Conservation (phyloP, 148 eudicot genomes). For the Arctostaphylos glauca region DNA sequence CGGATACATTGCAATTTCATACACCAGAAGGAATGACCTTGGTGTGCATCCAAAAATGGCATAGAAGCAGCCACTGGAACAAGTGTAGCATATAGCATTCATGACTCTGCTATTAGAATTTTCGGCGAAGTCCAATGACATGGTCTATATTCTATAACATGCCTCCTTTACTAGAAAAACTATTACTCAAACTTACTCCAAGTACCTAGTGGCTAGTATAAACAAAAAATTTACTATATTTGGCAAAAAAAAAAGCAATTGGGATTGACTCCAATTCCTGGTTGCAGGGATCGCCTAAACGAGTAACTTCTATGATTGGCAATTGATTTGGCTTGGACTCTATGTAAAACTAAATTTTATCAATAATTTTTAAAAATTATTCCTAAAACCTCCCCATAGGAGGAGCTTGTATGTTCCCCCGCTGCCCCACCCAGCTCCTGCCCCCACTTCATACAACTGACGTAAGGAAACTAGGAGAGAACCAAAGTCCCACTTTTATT, state of each 20-base stretch:
- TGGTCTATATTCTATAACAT: not conserved
- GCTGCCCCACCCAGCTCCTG: not conserved
- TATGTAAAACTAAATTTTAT: not conserved
- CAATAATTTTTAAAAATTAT: not conserved
- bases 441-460: not conserved
- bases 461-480: not conserved
- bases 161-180: not conserved
- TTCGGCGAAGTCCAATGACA: not conserved
- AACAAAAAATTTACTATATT: not conserved
- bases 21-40: not conserved
- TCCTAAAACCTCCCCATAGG: not conserved
- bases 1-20: not conserved
- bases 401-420: too few species aligned
- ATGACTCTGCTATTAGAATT: not conserved
- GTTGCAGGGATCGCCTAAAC: not conserved
- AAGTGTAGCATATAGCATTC: not conserved
- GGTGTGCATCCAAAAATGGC: not conserved
- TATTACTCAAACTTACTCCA: not conserved
- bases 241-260: not conserved
- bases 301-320: not conserved
- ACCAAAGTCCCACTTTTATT: not conserved
- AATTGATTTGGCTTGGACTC: not conserved
- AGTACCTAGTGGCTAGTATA: not conserved
- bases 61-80: not conserved
- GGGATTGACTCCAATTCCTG: not conserved